A percentile compares a stretch with the other conserved stretches of the same genome.
phyloP scores from a whole-genome alignment of 2,329 filamentous ascomycete species.

The Fusarium udum region DNA sequence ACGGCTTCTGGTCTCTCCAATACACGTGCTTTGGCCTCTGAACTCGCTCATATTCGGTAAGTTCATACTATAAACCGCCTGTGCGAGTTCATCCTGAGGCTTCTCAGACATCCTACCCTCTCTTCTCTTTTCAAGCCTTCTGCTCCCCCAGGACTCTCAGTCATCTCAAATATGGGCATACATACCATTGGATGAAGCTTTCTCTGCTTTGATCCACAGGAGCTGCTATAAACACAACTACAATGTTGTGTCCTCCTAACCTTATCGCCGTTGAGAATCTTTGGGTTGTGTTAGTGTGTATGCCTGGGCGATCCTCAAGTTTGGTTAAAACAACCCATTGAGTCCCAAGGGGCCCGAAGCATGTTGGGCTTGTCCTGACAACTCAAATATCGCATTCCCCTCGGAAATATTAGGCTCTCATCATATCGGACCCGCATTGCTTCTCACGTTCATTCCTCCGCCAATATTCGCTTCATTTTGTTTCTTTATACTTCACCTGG shows the following conservation, averaged over 20 bases:
- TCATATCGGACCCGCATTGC: background rate
- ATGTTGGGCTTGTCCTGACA: conserved; percentile 13
- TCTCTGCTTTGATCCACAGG: background rate
- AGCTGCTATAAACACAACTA: conserved; percentile 7
- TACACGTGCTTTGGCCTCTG: background rate
- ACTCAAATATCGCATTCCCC: background rate
- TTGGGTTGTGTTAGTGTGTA: conserved; percentile 24
- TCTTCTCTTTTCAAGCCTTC: conserved; percentile 2
- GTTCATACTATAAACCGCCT: conserved; percentile 5
- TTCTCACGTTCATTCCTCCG: background rate
- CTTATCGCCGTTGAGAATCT: conserved; percentile 5
- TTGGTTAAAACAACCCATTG: conserved; percentile 23
- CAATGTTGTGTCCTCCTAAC: conserved; percentile 6
- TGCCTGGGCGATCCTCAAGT: conserved; percentile 18
- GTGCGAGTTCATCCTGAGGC: conserved; percentile 4
- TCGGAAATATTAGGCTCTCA: background rate
- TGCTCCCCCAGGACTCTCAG: background rate
- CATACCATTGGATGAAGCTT: conserved; percentile 10
- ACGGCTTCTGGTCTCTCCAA: conserved; percentile 10
- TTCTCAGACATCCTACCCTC: conserved; percentile 4
- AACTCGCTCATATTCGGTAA: conserved; percentile 16
- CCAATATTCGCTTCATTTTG: background rate
- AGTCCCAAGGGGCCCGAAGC: conserved; percentile 24
- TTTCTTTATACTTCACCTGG: conserved; percentile 1
- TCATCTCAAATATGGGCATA: background rate